These are phyloP conservation scores for Ogataea polymorpha DNA, from an alignment of 805 yeast species.

Conservation along the genomic window DNA sequence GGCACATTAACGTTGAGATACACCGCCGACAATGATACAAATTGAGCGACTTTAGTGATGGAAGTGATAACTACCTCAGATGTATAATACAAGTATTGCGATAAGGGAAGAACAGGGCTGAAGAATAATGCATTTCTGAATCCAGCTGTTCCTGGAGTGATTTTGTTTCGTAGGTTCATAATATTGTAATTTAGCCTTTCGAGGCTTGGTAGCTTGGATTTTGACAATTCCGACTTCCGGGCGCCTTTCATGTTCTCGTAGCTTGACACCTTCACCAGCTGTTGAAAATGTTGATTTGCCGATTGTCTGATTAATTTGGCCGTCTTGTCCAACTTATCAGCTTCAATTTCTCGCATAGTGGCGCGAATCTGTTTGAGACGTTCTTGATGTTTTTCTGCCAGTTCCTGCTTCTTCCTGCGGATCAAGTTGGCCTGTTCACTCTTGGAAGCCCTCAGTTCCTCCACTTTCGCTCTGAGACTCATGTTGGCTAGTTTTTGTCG, in stretches of 20 bases:
- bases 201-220: slow-evolving; percentile 3
- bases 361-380: not conserved
- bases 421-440: slow-evolving; percentile 1
- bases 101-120: slow-evolving; percentile 27
- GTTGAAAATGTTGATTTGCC: slow-evolving; percentile 15
- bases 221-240: not conserved
- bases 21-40: slow-evolving; percentile 15
- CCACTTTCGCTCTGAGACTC: slow-evolving; percentile 5
- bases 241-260: slow-evolving; percentile 5
- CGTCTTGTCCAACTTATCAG: slow-evolving; percentile 13
- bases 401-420: slow-evolving; percentile 1
- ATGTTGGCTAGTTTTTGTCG: slow-evolving; percentile 10
- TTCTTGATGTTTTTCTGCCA: slow-evolving; percentile 6
- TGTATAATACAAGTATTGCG: slow-evolving; percentile 19
- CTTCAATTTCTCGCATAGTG: slow-evolving; percentile 9
- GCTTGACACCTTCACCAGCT: slow-evolving; percentile 13
- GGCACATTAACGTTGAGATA: slow-evolving; percentile 23
- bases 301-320: slow-evolving; percentile 14
- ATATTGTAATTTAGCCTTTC: slow-evolving; percentile 15
- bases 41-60: slow-evolving; percentile 18
- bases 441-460: not conserved
- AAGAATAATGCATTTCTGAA: slow-evolving; percentile 20
- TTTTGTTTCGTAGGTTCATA: slow-evolving; percentile 9
- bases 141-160: slow-evolving; percentile 2
- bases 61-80: slow-evolving; percentile 22